phyloP scores from a whole-genome alignment of 352 stramenopile species.

The Aphanomyces euteiches region DNA sequence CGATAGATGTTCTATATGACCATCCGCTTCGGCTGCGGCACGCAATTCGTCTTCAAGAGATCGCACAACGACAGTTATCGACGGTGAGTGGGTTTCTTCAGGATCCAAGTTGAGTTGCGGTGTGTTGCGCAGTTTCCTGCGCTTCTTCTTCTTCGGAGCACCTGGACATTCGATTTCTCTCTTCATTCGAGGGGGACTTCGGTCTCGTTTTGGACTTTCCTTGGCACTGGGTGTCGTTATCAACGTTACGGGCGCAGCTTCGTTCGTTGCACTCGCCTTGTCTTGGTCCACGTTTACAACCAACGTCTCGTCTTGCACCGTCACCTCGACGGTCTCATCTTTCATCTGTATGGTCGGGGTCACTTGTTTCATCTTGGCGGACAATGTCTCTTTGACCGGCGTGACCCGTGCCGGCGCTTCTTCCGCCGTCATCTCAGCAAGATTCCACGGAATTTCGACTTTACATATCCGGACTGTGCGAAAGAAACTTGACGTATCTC shows the following conservation, averaged over 20 bases:
- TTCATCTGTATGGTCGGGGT: too few relatives aligned
- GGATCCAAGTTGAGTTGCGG: constrained; percentile 10
- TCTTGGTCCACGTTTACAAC: too few relatives aligned
- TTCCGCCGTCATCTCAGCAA: background rate
- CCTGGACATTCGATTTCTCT: constrained; percentile 27
- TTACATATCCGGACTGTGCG: background rate
- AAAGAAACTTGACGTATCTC: too few relatives aligned
- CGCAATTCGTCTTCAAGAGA: constrained; percentile 27
- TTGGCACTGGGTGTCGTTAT: background rate
- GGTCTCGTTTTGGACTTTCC: background rate
- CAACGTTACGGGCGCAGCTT: too few relatives aligned
- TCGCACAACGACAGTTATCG: constrained; percentile 7
- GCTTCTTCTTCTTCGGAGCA: constrained; percentile 27
- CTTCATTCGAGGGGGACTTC: constrained; percentile 24
- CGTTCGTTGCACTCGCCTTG: too few relatives aligned
- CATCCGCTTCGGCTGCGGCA: constrained; percentile 14
- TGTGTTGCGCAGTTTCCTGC: constrained; percentile 1
- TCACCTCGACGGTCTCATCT: too few relatives aligned
- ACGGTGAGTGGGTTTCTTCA: background rate
- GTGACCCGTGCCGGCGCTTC: background rate
- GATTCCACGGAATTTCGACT: constrained; percentile 10
- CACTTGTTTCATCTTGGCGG: too few relatives aligned
- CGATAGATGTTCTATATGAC: background rate
- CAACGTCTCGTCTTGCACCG: too few relatives aligned
- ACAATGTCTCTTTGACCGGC: too few relatives aligned